These are phyloP conservation scores for Lindgomyces ingoldianus DNA, from an alignment of 495 filamentous ascomycete species.

Conservation along the genomic window DNA sequence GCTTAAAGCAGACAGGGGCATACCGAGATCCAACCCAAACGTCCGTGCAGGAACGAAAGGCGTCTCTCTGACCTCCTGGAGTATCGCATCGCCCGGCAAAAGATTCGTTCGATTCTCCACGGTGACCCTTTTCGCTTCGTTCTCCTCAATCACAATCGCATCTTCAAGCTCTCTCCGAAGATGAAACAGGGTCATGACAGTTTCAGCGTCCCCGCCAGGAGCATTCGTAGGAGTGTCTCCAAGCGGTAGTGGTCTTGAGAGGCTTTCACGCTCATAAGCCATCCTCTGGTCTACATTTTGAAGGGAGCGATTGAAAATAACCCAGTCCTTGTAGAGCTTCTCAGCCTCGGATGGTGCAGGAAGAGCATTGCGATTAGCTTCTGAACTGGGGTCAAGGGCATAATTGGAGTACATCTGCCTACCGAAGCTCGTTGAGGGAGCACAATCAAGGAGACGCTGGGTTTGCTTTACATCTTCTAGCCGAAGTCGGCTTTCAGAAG, in stretches of 20 bases:
- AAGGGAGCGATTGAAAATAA: constrained; percentile 20
- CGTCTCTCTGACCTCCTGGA: constrained; percentile 14
- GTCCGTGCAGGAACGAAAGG: constrained; percentile 15
- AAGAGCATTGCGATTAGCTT: constrained; percentile 3
- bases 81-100: constrained; percentile 24
- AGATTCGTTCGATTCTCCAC: constrained; percentile 20
- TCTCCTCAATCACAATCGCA: constrained; percentile 28
- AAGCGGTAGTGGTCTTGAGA: constrained; percentile 13
- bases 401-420: constrained; percentile 26
- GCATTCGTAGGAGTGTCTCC: constrained; percentile 11
- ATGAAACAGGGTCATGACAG: constrained; percentile 21
- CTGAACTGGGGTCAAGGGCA: constrained; percentile 9
- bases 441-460: constrained; percentile 23
- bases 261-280: neutral
- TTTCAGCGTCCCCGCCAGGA: constrained; percentile 7
- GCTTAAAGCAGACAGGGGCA: constrained; percentile 15
- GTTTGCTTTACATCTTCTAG: constrained; percentile 28
- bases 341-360: constrained; percentile 26
- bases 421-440: constrained; percentile 25
- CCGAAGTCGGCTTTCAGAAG: constrained; percentile 14
- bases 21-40: constrained; percentile 11
- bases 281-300: constrained; percentile 23
- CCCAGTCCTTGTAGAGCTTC: constrained; percentile 29
- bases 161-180: constrained; percentile 26
- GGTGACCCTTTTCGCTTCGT: constrained; percentile 15